These are phyloP conservation scores for Apiospora phragmitis DNA, from an alignment of 2,329 filamentous ascomycete species.

Conservation along the genomic window DNA sequence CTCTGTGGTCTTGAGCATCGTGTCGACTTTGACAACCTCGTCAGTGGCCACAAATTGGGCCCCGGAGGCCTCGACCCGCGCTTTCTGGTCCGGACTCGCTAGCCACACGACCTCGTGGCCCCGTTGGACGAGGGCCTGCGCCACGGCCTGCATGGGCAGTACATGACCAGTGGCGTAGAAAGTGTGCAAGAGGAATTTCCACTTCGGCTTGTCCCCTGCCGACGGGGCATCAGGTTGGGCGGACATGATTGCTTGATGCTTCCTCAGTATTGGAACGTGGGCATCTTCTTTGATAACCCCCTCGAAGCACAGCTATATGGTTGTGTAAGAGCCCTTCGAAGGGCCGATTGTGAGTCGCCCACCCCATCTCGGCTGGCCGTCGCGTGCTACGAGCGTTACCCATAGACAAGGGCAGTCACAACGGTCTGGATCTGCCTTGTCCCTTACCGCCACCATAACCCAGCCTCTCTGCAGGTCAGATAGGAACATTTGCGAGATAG, in stretches of 20 bases:
- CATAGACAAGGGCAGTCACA: neutral
- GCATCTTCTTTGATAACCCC: neutral
- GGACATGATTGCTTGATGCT: neutral
- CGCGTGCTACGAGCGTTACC: neutral
- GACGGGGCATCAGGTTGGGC: neutral
- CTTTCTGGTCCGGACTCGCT: constrained; percentile 4
- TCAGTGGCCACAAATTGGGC: neutral
- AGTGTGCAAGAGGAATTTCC: constrained; percentile 5
- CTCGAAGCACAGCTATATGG: neutral
- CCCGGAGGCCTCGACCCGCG: neutral
- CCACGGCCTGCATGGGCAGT: constrained; percentile 11
- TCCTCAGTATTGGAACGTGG: neutral
- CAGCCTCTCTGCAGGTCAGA: neutral
- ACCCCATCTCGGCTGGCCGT: neutral
- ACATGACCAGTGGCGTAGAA: constrained; percentile 10
- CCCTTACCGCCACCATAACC: neutral
- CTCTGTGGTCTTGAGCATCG: neutral
- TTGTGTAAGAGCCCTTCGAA: neutral
- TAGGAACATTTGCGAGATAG: neutral
- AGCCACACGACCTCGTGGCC: constrained; percentile 6
- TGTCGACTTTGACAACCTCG: neutral
- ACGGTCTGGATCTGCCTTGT: neutral
- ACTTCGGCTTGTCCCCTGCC: neutral
- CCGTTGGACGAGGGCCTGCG: neutral
- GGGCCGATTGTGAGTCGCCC: neutral